These are phyloP conservation scores for Cupressus sempervirens DNA, from an alignment of 75 land plant genomes.

Conservation along the genomic window DNA sequence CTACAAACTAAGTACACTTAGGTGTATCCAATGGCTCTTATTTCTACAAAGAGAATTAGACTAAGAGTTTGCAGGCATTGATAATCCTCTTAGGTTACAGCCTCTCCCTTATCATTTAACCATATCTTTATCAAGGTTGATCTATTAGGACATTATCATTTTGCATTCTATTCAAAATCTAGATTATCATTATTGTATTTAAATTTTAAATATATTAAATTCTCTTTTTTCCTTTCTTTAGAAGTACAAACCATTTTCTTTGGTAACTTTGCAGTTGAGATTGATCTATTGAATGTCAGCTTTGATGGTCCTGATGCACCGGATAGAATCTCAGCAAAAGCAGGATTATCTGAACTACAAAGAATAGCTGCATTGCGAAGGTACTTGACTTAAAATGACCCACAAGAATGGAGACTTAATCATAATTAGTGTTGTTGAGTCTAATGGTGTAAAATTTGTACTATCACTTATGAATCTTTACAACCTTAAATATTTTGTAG, in stretches of 20 bases:
- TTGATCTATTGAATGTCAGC: constrained; percentile 94
- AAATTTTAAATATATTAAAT: neutral
- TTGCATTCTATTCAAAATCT: too few species aligned
- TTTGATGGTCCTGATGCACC: constrained; percentile 91
- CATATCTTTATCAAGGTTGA: too few species aligned
- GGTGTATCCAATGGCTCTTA: too few species aligned
- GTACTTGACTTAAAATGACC: constrained; percentile 19
- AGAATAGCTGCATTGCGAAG: constrained; percentile 67
- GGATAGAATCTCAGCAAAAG: constrained; percentile 78
- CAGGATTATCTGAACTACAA: constrained; percentile 69
- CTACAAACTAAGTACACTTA: too few species aligned
- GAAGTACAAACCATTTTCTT: neutral
- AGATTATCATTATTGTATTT: neutral
- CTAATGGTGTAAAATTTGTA: neutral
- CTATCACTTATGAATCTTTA: neutral
- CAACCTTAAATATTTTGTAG: neutral
- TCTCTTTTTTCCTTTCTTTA: neutral
- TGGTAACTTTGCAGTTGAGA: constrained; percentile 49
- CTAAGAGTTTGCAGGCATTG: too few species aligned
- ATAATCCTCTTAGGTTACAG: too few species aligned
- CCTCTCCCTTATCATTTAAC: too few species aligned
- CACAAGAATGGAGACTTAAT: neutral
- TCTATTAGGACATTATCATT: neutral
- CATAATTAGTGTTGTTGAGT: neutral
- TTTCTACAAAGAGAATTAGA: too few species aligned